phyloP scores from a whole-genome alignment of 306 rosid species.

The Inga leiocalycina region DNA sequence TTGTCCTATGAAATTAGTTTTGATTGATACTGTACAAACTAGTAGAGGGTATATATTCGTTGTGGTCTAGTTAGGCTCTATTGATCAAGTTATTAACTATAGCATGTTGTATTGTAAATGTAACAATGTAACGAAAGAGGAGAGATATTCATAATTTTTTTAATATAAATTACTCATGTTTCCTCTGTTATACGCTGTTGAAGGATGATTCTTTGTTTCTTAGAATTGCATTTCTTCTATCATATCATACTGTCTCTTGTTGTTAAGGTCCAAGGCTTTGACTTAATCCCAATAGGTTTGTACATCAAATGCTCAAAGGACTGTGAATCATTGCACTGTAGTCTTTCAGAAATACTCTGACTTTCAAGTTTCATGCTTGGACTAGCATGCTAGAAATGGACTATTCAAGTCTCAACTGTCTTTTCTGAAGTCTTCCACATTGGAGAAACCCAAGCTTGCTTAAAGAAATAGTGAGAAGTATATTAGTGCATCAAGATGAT shows the following conservation, averaged over 20 bases:
- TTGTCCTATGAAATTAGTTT: not conserved
- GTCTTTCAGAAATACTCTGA: not conserved
- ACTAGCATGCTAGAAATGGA: not conserved
- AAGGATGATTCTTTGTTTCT: not conserved
- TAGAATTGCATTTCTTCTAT: not conserved
- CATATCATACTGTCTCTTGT: not conserved
- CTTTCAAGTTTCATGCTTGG: not conserved
- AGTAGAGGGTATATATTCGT: conserved; percentile 17
- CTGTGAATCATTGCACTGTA: not conserved
- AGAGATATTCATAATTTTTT: not conserved
- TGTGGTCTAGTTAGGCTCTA: conserved; percentile 15
- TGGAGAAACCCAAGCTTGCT: not conserved
- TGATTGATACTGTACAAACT: conserved; percentile 36
- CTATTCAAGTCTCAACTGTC: not conserved
- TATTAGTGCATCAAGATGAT: not conserved
- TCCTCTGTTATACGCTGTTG: not conserved
- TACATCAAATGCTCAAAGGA: not conserved
- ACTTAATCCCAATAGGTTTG: not conserved
- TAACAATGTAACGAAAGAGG: conserved; percentile 33
- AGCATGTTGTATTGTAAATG: conserved; percentile 38
- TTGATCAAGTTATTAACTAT: conserved; percentile 31
- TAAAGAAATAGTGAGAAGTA: not conserved
- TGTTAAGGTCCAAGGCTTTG: not conserved
- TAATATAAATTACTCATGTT: not conserved
- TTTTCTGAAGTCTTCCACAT: not conserved